Evolutionary conservation across 129 eudicot species (phyloP), one percentile per base, ranked within the genome.

Genomic region (Pulicaria dysenterica): DNA sequence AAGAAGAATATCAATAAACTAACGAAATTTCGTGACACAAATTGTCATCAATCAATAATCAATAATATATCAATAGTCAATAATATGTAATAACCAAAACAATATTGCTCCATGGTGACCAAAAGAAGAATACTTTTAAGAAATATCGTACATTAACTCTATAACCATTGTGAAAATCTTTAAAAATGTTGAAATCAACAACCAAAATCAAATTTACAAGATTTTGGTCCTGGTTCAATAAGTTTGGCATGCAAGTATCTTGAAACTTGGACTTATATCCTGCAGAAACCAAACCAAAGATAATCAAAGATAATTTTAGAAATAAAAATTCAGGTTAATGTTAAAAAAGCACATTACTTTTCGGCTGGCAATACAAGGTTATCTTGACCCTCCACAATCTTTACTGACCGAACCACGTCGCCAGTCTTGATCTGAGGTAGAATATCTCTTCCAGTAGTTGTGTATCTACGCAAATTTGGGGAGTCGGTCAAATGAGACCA

Each of bases 361-460:
- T 85, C 86, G 16, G 69, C 76, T 5, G 95, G 97, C 74, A 91
- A 57, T 72, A 88, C 71, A 24, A 95, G 97, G 83, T 88, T 89
- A 54, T 95, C 97, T 74, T 80, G 85, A 70, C 99, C 99, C 80
- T 91, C 94, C 60, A 95, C 82, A 49, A 95, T 82, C 83, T 86
- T 95, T 59, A 95, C 99, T 54, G 94, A 95, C 69, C 77, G 80
- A 60, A 95, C 85, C 19, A 95, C 55, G 65, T 95, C 99, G 10
- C 99, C 99, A 1, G 82, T 80, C 76, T 95, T 95, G 14, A 95
- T 85, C 83, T 91, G 90, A 73, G 95, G 78, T 73, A 95, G 91
- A 73, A 85, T 74, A 3, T 95, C 99, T 88, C 88, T 86, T 73
- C 99, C 99, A 7, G 45, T 68, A 40, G 88, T 85, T 5, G 94